These are phyloP conservation scores for Auriscalpium microsporum DNA, from an alignment of 768 basidiomycete genomes.

Conservation along the genomic window DNA sequence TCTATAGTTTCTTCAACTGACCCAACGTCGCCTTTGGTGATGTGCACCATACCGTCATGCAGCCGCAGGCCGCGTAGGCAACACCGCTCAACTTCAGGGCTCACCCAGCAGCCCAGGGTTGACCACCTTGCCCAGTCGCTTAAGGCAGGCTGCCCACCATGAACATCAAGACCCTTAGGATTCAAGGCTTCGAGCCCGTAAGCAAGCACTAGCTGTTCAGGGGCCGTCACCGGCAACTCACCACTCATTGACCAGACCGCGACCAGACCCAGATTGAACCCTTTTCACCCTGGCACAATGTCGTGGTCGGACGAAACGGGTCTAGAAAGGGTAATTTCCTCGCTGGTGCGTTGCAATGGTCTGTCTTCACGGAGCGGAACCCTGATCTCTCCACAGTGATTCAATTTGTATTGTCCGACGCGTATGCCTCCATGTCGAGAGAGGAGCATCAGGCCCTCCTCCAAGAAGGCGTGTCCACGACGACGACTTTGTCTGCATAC, in stretches of 20 bases:
- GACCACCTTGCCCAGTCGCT: too few relatives aligned
- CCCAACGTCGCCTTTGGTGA: too few relatives aligned
- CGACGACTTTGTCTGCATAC: conserved; percentile 86
- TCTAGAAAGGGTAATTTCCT: conserved; percentile 99
- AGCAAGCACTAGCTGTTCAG: too few relatives aligned
- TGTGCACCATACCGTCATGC: too few relatives aligned
- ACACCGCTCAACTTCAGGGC: too few relatives aligned
- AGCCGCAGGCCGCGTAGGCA: too few relatives aligned
- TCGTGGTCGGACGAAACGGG: conserved; percentile 95
- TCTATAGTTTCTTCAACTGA: too few relatives aligned
- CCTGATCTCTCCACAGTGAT: conserved; percentile 49
- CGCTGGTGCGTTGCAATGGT: conserved; percentile 49
- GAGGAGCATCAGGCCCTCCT: conserved; percentile 91
- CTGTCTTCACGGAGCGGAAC: neutral
- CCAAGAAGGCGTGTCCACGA: conserved; percentile 85
- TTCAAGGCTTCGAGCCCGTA: conserved; percentile 97
- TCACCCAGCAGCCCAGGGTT: too few relatives aligned
- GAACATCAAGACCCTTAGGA: conserved; percentile 85
- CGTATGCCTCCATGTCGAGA: conserved; percentile 89
- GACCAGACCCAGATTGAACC: conserved; percentile 92
- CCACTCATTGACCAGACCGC: conserved; percentile 43
- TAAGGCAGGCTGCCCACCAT: conserved; percentile 25
- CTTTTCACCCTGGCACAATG: conserved; percentile 89
- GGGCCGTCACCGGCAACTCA: neutral
- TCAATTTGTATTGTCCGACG: conserved; percentile 95